Base-by-base conservation (phyloP, 306 rosid species). In the Citrullus colocynthis region DNA sequence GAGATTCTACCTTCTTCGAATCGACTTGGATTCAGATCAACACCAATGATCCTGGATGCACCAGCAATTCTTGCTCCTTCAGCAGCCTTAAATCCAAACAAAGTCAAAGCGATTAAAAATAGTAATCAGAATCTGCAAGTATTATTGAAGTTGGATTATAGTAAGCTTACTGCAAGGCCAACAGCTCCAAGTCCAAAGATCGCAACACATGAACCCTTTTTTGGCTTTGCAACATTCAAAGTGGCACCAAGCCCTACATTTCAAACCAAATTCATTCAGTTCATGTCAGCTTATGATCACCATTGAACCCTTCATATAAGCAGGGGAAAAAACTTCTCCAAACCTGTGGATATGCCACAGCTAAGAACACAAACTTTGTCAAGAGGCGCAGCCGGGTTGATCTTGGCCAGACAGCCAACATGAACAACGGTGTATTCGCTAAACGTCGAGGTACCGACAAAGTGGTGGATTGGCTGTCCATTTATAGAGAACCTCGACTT, bases 281-380 rank as follows among this genome's bases (percentile, higher is more conserved):
- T 10, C 54, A 48, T 48, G 15, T 48, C 1, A 48, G 52, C 52
- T 39, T 39, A 39, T 48, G 15, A 48, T 12, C 3, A 48, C 13
- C 54, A 48, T 44, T 9, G 9, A 48, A 48, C 54, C 12, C 5
- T 3, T 12, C 16, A 12, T 2, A 2, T 48, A 12, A 48, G 13
- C 16, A 48, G 54, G 5, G 54, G 54, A 0, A 13, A 4, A 48
- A 48, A 13, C 54, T 48, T 48, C 54, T 48, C 54, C 54, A 52
- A 6, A 90, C 98, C 98, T 81, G 97, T 94, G 86, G 95, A 88
- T 0, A 94, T 80, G 82, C 98, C 97, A 28, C 98, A 94, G 44
- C 98, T 95, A 73, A 95, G 97, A 41, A 95, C 2, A 65, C 97
- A 94, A 30, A 94, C 91, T 89, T 92, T 90, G 85, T 94, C 98